Evolutionary conservation across 768 basidiomycete species (phyloP).

Genomic region (Daedaleopsis nitida): DNA sequence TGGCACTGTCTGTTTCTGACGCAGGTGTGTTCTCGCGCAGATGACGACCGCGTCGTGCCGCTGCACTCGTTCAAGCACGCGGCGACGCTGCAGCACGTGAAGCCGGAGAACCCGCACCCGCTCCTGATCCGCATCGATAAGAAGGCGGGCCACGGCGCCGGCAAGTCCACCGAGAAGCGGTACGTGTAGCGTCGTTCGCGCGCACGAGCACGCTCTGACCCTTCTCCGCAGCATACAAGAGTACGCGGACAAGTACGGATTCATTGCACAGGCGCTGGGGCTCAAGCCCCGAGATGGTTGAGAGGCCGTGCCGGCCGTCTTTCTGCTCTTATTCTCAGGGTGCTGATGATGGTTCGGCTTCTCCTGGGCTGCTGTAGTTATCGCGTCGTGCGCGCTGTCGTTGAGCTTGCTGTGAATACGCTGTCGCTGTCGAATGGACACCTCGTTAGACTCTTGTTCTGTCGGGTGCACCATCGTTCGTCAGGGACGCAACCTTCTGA

Average conservation of each 20-base stretch:
- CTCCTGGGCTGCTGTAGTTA: neutral
- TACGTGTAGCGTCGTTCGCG: constrained; percentile 26
- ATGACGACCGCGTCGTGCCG: constrained; percentile 87
- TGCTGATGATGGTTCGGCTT: neutral
- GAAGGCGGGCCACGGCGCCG: constrained; percentile 80
- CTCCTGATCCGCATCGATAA: constrained; percentile 76
- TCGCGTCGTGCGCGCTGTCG: neutral
- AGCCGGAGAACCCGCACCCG: constrained; percentile 69
- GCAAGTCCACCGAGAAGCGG: constrained; percentile 76
- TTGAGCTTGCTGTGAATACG: neutral
- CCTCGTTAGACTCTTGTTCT: too few species aligned
- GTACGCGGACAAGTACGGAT: constrained; percentile 76
- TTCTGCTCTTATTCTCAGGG: neutral
- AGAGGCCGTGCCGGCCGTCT: neutral
- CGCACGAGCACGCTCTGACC: neutral
- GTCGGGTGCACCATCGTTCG: too few species aligned
- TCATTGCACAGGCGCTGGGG: constrained; percentile 69
- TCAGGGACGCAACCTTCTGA: too few species aligned
- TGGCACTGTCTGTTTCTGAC: neutral
- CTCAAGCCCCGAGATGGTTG: constrained; percentile 29
- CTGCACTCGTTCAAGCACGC: constrained; percentile 84
- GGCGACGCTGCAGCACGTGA: constrained; percentile 71
- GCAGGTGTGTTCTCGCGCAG: constrained; percentile 35
- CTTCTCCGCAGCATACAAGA: constrained; percentile 67
- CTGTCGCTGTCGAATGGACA: neutral